These are phyloP conservation scores for Diaporthe ilicicola DNA, from an alignment of 2,329 filamentous ascomycete species.

Conservation along the genomic window DNA sequence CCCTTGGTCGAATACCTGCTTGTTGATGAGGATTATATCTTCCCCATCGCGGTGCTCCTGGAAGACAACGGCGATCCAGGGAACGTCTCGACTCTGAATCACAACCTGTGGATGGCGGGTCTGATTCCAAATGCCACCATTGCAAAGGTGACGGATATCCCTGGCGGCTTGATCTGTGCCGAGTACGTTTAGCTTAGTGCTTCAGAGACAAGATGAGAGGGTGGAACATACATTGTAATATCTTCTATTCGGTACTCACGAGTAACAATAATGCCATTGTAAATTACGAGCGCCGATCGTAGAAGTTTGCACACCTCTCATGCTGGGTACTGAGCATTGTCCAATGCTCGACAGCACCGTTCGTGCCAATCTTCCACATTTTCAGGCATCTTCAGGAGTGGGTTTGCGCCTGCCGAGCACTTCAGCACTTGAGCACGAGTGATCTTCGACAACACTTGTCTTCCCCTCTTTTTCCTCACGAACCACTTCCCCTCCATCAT, in stretches of 20 bases:
- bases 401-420: neutral
- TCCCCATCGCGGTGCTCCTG: neutral
- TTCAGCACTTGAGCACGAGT: neutral
- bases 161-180: neutral
- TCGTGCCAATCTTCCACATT: too few relatives aligned
- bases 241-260: neutral
- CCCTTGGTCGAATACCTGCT: neutral
- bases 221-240: neutral
- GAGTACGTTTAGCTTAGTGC: constrained; percentile 5
- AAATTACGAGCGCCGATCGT: neutral
- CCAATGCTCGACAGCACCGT: neutral
- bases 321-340: neutral
- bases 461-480: too few relatives aligned
- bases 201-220: too few relatives aligned
- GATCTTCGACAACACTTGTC: neutral
- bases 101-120: constrained; percentile 15
- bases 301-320: neutral
- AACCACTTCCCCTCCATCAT: neutral
- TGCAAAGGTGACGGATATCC: constrained; percentile 18
- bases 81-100: constrained; percentile 21
- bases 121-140: constrained; percentile 20
- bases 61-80: constrained; percentile 11
- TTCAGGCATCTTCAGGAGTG: neutral
- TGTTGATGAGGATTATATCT: constrained; percentile 12
- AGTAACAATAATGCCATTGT: neutral